These are phyloP conservation scores for Neopestalotiopsis sp. DNA, from an alignment of 2,329 filamentous ascomycete species.

Conservation along the genomic window DNA sequence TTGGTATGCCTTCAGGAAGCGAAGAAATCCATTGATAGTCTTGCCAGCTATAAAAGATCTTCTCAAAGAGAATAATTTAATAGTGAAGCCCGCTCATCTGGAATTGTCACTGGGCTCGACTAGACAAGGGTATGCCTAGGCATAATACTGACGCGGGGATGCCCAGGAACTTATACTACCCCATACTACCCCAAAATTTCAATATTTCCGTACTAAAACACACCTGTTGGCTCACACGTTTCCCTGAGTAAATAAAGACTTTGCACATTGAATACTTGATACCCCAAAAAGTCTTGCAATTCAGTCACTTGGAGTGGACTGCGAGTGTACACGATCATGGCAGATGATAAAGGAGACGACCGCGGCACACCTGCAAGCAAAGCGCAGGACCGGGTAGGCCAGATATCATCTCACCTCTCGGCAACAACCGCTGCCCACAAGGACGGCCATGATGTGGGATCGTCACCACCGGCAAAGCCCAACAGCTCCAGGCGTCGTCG, in stretches of 20 bases:
- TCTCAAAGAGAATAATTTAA: too few species aligned
- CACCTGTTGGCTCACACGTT: background rate
- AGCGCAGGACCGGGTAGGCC: constrained; percentile 37
- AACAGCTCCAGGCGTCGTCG: constrained; percentile 4
- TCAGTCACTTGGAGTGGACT: background rate
- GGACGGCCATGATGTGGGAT: too few species aligned
- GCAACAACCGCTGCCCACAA: background rate
- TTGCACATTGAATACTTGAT: background rate
- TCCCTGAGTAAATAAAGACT: background rate
- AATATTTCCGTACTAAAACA: background rate
- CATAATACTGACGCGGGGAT: background rate
- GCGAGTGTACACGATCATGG: background rate
- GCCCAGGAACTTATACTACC: background rate
- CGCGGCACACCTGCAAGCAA: constrained; percentile 26
- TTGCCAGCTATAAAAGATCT: too few species aligned
- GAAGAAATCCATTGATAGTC: too few species aligned
- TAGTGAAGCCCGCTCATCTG: too few species aligned
- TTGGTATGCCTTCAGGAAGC: background rate
- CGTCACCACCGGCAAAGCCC: background rate
- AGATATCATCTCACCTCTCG: constrained; percentile 34
- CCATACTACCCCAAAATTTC: background rate
- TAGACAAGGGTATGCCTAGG: too few species aligned
- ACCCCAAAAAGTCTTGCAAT: background rate
- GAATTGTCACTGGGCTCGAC: too few species aligned
- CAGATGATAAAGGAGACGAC: background rate